These are phyloP conservation scores for Lomentospora prolificans DNA, from an alignment of 2,329 filamentous ascomycete species.

Conservation along the genomic window DNA sequence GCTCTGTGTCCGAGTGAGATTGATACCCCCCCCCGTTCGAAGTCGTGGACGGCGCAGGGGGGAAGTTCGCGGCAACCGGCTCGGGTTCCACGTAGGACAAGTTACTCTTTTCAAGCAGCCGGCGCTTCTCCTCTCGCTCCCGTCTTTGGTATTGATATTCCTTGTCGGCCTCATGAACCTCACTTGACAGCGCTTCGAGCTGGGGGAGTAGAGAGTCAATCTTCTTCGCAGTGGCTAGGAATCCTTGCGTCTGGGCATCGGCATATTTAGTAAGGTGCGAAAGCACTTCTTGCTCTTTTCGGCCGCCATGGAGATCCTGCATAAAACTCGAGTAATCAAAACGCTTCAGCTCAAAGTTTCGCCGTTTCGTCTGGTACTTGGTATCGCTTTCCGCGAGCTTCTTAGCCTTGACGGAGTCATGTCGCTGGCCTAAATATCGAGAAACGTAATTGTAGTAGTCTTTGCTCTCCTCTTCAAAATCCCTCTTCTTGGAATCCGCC, in stretches of 20 bases:
- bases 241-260: slow-evolving; percentile 76
- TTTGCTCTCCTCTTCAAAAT: slow-evolving; percentile 97
- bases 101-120: slow-evolving; percentile 80
- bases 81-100: slow-evolving; percentile 64
- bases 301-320: slow-evolving; percentile 97
- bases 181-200: slow-evolving; percentile 74
- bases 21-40: slow-evolving; percentile 33
- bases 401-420: slow-evolving; percentile 95
- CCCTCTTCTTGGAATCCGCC: slow-evolving; percentile 90
- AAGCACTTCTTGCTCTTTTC: slow-evolving; percentile 93
- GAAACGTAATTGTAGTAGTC: slow-evolving; percentile 96
- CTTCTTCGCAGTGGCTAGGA: slow-evolving; percentile 73
- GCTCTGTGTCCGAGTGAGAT: slow-evolving; percentile 55
- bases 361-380: slow-evolving; percentile 89
- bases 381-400: slow-evolving; percentile 90
- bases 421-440: slow-evolving; percentile 88
- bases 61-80: slow-evolving; percentile 33
- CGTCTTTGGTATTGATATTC: slow-evolving; percentile 91
- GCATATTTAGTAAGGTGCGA: slow-evolving; percentile 93
- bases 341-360: slow-evolving; percentile 91
- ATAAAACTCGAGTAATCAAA: slow-evolving; percentile 99
- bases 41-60: slow-evolving; percentile 18
- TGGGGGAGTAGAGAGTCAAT: slow-evolving; percentile 82
- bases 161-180: slow-evolving; percentile 91
- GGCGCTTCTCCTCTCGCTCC: slow-evolving; percentile 91